These are phyloP conservation scores for Elongisporangium anandrum DNA, from an alignment of 352 stramenopile species.

Conservation along the genomic window DNA sequence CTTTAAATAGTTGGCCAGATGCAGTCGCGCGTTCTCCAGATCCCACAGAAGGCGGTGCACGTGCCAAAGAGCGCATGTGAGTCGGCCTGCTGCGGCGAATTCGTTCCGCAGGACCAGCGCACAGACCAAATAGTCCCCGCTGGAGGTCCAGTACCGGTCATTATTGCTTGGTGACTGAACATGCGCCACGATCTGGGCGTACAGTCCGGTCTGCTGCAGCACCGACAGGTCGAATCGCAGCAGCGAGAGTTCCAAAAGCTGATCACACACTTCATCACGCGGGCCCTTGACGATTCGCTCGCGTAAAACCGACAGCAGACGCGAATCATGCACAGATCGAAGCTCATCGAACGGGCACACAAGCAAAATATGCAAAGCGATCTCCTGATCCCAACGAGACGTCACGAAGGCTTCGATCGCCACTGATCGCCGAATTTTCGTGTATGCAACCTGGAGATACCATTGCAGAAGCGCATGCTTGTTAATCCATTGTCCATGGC, in stretches of 20 bases:
- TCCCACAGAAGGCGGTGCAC: conserved; percentile 68
- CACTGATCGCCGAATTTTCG: conserved; percentile 19
- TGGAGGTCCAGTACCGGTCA: conserved; percentile 44
- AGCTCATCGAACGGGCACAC: conserved; percentile 54
- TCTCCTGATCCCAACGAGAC: conserved; percentile 26
- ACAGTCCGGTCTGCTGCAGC: conserved; percentile 35
- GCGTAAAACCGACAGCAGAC: conserved; percentile 17
- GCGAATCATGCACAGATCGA: conserved; percentile 26
- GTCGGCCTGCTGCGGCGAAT: conserved; percentile 37
- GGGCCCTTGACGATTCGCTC: neutral
- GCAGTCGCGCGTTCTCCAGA: conserved; percentile 50
- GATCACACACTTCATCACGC: neutral
- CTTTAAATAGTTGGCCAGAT: conserved; percentile 51
- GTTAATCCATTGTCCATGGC: conserved; percentile 38
- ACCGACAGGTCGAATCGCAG: conserved; percentile 49
- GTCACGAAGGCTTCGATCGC: conserved; percentile 33
- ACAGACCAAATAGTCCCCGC: conserved; percentile 56
- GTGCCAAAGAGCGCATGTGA: conserved; percentile 50
- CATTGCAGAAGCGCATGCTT: conserved; percentile 31
- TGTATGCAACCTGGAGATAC: conserved; percentile 48
- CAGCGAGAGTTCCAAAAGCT: conserved; percentile 40
- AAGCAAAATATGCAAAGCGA: conserved; percentile 46
- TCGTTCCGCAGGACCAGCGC: conserved; percentile 46
- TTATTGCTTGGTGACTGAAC: conserved; percentile 7
- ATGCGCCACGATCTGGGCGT: conserved; percentile 31